Evolutionary conservation across 1,284 basidiomycete genomes (phyloP), one percentile per base, ranked within the genome.

Genomic region (Chondrostereum purpureum): DNA sequence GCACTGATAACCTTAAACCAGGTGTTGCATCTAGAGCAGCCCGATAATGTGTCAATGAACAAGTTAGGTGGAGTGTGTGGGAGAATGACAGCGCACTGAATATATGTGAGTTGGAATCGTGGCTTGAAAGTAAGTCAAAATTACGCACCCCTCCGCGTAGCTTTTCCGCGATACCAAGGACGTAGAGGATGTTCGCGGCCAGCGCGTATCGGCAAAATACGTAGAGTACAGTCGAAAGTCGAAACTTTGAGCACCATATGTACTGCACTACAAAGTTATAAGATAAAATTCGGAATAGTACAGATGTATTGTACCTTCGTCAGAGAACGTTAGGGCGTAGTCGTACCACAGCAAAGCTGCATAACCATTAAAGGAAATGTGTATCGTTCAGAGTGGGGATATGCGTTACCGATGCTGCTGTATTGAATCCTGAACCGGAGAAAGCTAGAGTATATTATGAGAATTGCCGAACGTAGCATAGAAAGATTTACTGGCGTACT

Each of bases 161-260:
- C 35, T 55, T 57, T 21, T 53, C 40, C 6, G 58, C 42, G 11
- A 63, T 56, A 5, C 57, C 58, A 3, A 68, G 48, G 4, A 63
- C 45, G 46, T 60, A 68, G 3, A 67, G 46, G 2, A 66, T 46
- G 45, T 67, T 67, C 6, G 58, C 61, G 14, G 57, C 33, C 14
- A 68, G 49, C 4, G 64, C 62, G 44, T 67, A 68, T 12, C 66
- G 63, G 46, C 61, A 66, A 36, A 57, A 53, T 24, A 64, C 45
- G 44, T 68, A 68, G 17, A 68, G 58, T 4, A 62, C 17, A 6
- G 64, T 64, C 1, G 62, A 63, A 0, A 61, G 20, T 17, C 55
- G 54, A 27, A 60, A 60, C 47, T 50, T 58, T 22, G 46, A 34
- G 20, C 51, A 39, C 66, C 66, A 68, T 19, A 68, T 60, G 39